Evolutionary conservation across 2,329 filamentous ascomycete genomes (phyloP).

Genomic region (Cryphonectria naterciae): DNA sequence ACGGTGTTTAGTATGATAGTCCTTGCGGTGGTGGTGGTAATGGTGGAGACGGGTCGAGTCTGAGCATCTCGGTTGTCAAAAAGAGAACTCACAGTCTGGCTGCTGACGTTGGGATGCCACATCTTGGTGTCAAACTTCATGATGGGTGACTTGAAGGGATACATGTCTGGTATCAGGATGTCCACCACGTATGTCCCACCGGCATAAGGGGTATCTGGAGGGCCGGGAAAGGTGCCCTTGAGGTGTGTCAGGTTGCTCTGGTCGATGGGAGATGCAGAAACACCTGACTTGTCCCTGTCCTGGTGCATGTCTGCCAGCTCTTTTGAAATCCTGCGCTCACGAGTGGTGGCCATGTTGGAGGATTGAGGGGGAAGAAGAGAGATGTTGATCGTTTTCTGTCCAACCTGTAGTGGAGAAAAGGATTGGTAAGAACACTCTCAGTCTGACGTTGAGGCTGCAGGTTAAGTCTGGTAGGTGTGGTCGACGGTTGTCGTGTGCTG

Average conservation of each 20-base stretch:
- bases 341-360: slow-evolving; percentile 51
- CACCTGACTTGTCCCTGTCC: slow-evolving; percentile 75
- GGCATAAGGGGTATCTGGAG: slow-evolving; percentile 91
- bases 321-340: slow-evolving; percentile 69
- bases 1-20: neutral
- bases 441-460: neutral
- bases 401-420: neutral
- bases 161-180: slow-evolving; percentile 84
- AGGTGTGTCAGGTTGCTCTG: slow-evolving; percentile 79
- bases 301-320: slow-evolving; percentile 75
- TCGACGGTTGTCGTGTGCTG: neutral
- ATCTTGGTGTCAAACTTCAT: slow-evolving; percentile 94
- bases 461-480: neutral
- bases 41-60: neutral
- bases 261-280: slow-evolving; percentile 68
- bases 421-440: neutral
- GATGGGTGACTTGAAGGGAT: slow-evolving; percentile 88
- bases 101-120: slow-evolving; percentile 97
- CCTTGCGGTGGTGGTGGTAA: neutral
- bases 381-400: neutral
- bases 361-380: neutral
- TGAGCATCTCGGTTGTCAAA: neutral
- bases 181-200: slow-evolving; percentile 82
- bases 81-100: slow-evolving; percentile 72
- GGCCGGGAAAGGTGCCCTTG: slow-evolving; percentile 80